Conservation (phyloP, 129 eudicot species). For the Glebionis coronaria region DNA sequence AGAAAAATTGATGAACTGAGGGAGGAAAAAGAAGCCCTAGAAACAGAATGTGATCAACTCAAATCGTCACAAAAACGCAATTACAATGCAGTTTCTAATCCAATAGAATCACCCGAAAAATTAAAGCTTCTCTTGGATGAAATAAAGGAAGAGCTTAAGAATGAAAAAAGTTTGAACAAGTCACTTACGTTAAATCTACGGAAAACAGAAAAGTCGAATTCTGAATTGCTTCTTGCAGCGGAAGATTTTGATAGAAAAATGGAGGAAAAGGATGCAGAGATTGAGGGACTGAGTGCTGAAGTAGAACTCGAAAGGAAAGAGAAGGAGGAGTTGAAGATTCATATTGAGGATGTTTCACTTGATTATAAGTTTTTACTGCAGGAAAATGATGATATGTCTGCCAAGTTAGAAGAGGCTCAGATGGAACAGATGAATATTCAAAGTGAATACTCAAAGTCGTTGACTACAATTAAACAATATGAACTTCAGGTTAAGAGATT, state of each 20-base stretch:
- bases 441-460: conserved; percentile 44
- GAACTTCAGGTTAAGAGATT: conserved; percentile 50
- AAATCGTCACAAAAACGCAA: conserved; percentile 27
- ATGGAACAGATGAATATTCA: conserved; percentile 42
- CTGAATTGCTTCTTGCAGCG: conserved; percentile 55
- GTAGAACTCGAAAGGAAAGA: conserved; percentile 62
- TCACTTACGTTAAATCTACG: conserved; percentile 6
- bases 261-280: conserved; percentile 51
- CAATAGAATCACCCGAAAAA: conserved; percentile 4
- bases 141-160: conserved; percentile 41
- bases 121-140: conserved; percentile 1
- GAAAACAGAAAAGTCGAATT: conserved; percentile 29
- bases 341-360: conserved; percentile 37
- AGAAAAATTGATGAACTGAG: conserved; percentile 35
- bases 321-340: conserved; percentile 46
- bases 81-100: conserved; percentile 9
- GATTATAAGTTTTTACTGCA: conserved; percentile 55
- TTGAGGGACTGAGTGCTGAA: conserved; percentile 43
- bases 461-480: conserved; percentile 43
- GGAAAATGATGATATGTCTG: conserved; percentile 47
- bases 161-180: conserved; percentile 44
- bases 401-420: conserved; percentile 46
- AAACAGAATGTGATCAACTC: conserved; percentile 50
- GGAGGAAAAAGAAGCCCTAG: conserved; percentile 57
- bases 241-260: conserved; percentile 54